Base-by-base conservation (phyloP, 352 stramenopile species). In the Pythium folliculosum region DNA sequence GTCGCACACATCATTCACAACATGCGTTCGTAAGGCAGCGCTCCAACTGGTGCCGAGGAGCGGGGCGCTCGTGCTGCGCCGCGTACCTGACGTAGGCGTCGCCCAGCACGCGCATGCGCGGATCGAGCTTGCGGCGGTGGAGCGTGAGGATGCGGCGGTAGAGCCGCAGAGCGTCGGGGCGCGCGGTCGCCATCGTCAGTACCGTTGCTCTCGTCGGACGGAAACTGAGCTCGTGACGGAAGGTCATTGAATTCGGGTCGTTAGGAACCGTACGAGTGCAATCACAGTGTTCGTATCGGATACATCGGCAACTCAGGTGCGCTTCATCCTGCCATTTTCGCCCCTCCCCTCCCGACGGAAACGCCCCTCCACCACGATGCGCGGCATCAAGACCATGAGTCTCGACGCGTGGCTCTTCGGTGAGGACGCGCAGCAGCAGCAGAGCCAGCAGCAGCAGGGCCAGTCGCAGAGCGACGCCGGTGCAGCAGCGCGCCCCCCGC, bases 381-480 rank as follows among this genome's bases (percentile, higher is more conserved):
- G 77, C 57, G 73, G 69, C 49, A 88, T 86, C 67, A 60, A 72
- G 55, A 85, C 82, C 76, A 77, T 90, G 59, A 89, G 71, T 49
- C 82, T 94, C 23, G 86, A 94, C 56, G 81, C 83, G 65, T 94
- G 83, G 86, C 86, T 94, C 76, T 91, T 92, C 47, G 83, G 86
- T 32, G 86, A 94, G 47, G 83, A 94, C 21, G 74, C 35, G 66
- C 51, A 72, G 40, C 43, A 53, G 35, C 64, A 55, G n/a, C 44
- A 51, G 43, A 19, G 63, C 9, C 32, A 49, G 55, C 55, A 40
- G 30, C 19, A 40, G 57, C 16, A 27, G 38, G 37, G 59, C 13
- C 7, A 62, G 44, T 14, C 2, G 5, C 27, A 32, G 7, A n/a
- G 43, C 37, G n/a, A 22, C 68, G 23, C 21, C 37, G 22, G 25